Percentiles rank a stretch among this genome's conserved stretches.
phyloP scores from a whole-genome alignment of 2,329 filamentous ascomycete genomes.

The Colletotrichum lindemuthianum region DNA sequence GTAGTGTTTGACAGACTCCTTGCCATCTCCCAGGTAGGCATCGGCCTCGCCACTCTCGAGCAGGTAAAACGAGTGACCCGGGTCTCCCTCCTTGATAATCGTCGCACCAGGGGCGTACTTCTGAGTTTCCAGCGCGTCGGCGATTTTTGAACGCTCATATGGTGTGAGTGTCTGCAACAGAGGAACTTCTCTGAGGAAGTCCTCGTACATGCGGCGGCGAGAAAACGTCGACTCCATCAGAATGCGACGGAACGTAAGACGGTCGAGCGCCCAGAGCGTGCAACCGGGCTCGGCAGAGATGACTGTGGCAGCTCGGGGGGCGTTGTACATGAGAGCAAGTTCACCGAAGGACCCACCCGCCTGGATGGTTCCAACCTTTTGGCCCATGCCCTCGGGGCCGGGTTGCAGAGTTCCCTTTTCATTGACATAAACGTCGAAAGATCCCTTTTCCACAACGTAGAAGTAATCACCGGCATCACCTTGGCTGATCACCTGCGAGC shows the following conservation, averaged over 20 bases:
- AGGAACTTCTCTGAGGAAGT: slow-evolving; percentile 93
- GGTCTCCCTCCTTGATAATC: slow-evolving; percentile 93
- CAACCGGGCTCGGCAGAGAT: slow-evolving; percentile 81
- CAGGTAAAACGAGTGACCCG: slow-evolving; percentile 90
- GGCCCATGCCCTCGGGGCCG: slow-evolving; percentile 83
- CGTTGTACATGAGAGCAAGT: slow-evolving; percentile 98
- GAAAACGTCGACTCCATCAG: slow-evolving; percentile 98
- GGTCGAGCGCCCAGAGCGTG: slow-evolving; percentile 93
- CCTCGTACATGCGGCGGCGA: slow-evolving; percentile 95
- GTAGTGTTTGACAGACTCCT: slow-evolving; percentile 81
- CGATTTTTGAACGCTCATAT: slow-evolving; percentile 97
- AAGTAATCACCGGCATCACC: slow-evolving; percentile 97
- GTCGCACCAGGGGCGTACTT: slow-evolving; percentile 83
- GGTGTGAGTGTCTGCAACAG: slow-evolving; percentile 84
- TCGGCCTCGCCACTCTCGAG: slow-evolving; percentile 88
- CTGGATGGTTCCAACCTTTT: slow-evolving; percentile 82
- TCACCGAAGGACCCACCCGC: slow-evolving; percentile 96
- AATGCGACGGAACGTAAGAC: slow-evolving; percentile 95
- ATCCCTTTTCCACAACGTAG: slow-evolving; percentile 92
- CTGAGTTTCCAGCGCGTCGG: slow-evolving; percentile 91
- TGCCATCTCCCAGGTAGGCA: slow-evolving; percentile 80
- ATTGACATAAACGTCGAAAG: slow-evolving; percentile 93
- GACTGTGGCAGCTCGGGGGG: slow-evolving; percentile 93
- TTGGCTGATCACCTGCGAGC: slow-evolving; percentile 86
- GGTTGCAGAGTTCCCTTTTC: slow-evolving; percentile 78